Percentiles rank a stretch among this genome's conserved stretches.
Evolutionary conservation across 805 yeast species (phyloP).

Genomic region (Ogataea haglerorum): DNA sequence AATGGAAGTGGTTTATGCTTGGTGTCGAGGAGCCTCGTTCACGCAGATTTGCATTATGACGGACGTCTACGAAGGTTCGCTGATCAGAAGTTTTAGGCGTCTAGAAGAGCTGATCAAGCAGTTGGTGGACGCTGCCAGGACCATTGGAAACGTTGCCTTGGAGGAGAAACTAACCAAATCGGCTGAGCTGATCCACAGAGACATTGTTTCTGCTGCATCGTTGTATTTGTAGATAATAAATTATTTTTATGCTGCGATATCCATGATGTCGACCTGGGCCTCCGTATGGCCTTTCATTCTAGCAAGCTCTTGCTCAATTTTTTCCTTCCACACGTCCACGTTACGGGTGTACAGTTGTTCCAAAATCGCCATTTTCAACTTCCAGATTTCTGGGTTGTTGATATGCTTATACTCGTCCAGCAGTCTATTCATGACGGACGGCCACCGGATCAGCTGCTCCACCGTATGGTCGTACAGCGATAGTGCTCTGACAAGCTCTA

Average conservation of each 20-base stretch:
- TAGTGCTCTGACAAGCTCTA: slow-evolving; percentile 25
- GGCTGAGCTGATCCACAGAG: slow-evolving; percentile 84
- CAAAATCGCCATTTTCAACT: slow-evolving; percentile 15
- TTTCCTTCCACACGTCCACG: slow-evolving; percentile 21
- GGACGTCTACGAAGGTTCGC: slow-evolving; percentile 95
- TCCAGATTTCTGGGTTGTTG: slow-evolving; percentile 23
- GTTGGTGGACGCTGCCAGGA: slow-evolving; percentile 85
- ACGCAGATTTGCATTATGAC: slow-evolving; percentile 98
- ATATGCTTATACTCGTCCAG: slow-evolving; percentile 24
- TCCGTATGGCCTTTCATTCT: slow-evolving; percentile 24
- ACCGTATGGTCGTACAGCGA: slow-evolving; percentile 21
- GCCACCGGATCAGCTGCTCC: slow-evolving; percentile 28
- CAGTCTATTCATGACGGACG: slow-evolving; percentile 26
- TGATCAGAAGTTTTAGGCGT: slow-evolving; percentile 91
- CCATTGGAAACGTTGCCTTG: slow-evolving; percentile 86
- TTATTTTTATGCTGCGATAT: slow-evolving; percentile 14
- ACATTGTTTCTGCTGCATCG: slow-evolving; percentile 94
- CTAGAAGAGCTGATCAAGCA: slow-evolving; percentile 91
- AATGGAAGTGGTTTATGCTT: slow-evolving; percentile 94
- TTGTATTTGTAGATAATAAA: slow-evolving; percentile 52
- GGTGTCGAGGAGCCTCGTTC: slow-evolving; percentile 96
- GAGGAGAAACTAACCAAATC: slow-evolving; percentile 88
- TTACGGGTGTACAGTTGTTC: slow-evolving; percentile 14
- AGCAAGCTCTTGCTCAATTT: slow-evolving; percentile 14
- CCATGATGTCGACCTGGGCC: slow-evolving; percentile 23